Conservation (phyloP, 2,329 filamentous ascomycete species). For the Fonsecaea erecta region DNA sequence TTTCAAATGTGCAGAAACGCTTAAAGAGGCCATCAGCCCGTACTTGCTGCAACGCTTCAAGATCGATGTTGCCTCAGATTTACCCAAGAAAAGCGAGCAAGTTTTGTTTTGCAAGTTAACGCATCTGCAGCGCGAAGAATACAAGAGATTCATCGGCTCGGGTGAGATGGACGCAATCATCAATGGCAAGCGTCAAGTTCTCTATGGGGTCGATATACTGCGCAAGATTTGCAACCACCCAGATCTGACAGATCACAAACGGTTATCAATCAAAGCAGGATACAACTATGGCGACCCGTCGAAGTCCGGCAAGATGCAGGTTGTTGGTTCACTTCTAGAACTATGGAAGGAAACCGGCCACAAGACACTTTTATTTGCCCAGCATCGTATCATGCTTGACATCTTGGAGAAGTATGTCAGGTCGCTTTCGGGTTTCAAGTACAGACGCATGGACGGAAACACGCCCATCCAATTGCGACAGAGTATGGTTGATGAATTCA, state of each 20-base stretch:
- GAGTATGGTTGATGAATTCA: constrained; percentile 88
- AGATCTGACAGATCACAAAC: constrained; percentile 75
- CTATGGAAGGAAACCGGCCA: constrained; percentile 92
- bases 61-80: constrained; percentile 86
- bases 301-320: constrained; percentile 94
- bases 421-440: constrained; percentile 70
- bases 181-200: constrained; percentile 72
- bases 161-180: constrained; percentile 85
- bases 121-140: constrained; percentile 74
- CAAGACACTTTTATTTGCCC: constrained; percentile 90
- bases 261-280: constrained; percentile 61
- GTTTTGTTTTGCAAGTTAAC: constrained; percentile 96
- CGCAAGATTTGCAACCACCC: constrained; percentile 98
- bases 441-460: constrained; percentile 89
- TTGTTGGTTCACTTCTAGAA: constrained; percentile 82
- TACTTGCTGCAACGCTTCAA: constrained; percentile 93
- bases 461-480: constrained; percentile 90
- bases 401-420: constrained; percentile 84
- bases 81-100: constrained; percentile 94
- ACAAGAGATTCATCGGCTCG: constrained; percentile 79
- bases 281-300: constrained; percentile 78
- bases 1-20: constrained; percentile 87
- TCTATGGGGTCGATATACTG: constrained; percentile 88
- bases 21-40: constrained; percentile 91
- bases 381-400: constrained; percentile 93